Base-by-base conservation (phyloP, 108 stramenopile genomes). In the Cyclotella distinguenda region DNA sequence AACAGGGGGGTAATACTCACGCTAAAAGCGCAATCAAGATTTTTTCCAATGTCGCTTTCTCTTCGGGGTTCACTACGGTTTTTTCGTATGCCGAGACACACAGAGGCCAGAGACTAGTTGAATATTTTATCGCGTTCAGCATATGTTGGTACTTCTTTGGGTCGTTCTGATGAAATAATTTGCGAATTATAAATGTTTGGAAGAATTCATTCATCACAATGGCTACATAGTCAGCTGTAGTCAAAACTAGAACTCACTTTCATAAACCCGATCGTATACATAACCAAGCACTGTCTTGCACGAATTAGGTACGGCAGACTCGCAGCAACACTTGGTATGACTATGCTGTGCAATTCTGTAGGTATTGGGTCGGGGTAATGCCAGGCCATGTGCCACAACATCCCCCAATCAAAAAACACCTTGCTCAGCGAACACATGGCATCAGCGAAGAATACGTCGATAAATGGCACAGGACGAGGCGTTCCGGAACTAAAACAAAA, bases 331-430 rank as follows among this genome's bases (percentile, higher is more conserved):
- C 78, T 78, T 8, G 91, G 91, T 45, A 93, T 82, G 13, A 88
- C 40, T 66, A 93, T 93, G 38, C 78, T 81, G 57, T 93, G 82
- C 6, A 78, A 53, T 4, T 74, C 74, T 39, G 76, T 60, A 1
- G 88, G 88, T 11, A 81, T 87, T 0, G 88, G 87, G 32, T 86
- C 47, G 9, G 91, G 91, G 83, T 89, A 92, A 64, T 93, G 87
- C 49, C 69, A 69, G 2, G 87, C 87, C 78, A 87, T 66, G 63
- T 88, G 88, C 44, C 79, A 67, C 33, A 93, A 54, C 85, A 93
- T 90, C 0, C 91, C 91, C 91, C 88, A 90, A 78, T 93, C 91
- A 68, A 93, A 93, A 59, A 93, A 90, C 2, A 93, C 91, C 52
- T 93, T 93, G 68, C 69, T 72, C 44, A 93, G 54, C 3, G 75